Evolutionary conservation across 306 rosid genomes (phyloP), one percentile per base, ranked within the genome.

Genomic region (Inga laurina): DNA sequence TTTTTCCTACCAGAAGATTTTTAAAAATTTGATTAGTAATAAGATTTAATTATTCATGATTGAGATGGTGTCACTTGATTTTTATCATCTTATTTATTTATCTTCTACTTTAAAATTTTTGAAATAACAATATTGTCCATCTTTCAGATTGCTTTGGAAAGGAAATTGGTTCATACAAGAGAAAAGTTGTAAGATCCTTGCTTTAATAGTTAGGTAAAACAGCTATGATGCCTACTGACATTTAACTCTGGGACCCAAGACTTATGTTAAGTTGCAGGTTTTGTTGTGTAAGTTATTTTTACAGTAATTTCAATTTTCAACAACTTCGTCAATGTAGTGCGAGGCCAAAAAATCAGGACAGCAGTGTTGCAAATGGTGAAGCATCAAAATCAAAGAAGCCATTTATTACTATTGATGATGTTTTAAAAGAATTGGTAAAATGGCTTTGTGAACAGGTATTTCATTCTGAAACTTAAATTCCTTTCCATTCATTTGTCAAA

Each of bases 361-460:
- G 87, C 41, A n/a, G 8, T 71, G 46, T 85, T 67, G 80, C 91
- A 81, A 93, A 92, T 84, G 93, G 89, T 78, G 97, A 89, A 74
- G 88, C 92, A 85, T 91, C 97, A 75, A 88, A 87, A 59, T 93
- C 91, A 45, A 92, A 97, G 92, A 89, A 83, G 75, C 79, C 89
- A 19, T 61, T 83, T 52, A 88, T 94, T 73, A 69, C 85, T 35
- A 92, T 94, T 75, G 94, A 92, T 88, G 98, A 97, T 86, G 97
- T 94, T 79, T 86, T 97, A 89, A 89, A 86, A 82, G 98, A 94
- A 79, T 76, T 97, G 91, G 98, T 97, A 54, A 94, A 92, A 64
- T 97, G 99, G 99, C 97, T 97, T 39, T 94, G 98, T 87, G 99
- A 91, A 49, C 97, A 97, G 99, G 99, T 97, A 78, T 85, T 83